phyloP scores from a whole-genome alignment of 768 basidiomycete species.

The Peribolospora baueri region DNA sequence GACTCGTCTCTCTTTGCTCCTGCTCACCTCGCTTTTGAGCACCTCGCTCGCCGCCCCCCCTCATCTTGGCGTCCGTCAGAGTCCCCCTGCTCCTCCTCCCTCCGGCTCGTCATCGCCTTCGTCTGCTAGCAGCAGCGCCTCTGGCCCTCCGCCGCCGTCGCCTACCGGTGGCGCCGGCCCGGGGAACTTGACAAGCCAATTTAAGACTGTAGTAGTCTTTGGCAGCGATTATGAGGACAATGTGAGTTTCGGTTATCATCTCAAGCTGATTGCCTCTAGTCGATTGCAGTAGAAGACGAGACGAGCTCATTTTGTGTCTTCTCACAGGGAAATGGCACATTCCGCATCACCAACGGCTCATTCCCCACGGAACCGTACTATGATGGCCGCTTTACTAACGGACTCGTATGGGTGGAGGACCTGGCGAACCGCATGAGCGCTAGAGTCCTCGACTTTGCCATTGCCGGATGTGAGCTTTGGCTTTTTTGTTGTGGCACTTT shows the following conservation, averaged over 20 bases:
- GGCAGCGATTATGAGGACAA: constrained; percentile 1
- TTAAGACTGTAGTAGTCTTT: neutral
- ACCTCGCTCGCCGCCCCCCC: too few species aligned
- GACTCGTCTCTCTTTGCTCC: too few species aligned
- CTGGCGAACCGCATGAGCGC: neutral
- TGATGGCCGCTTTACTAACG: constrained; percentile 2
- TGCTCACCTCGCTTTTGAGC: too few species aligned
- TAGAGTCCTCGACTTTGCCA: neutral
- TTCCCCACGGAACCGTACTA: constrained; percentile 1
- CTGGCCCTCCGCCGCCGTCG: too few species aligned
- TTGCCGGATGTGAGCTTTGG: neutral
- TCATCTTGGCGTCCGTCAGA: too few species aligned
- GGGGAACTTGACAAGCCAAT: neutral
- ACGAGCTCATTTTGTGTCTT: too few species aligned
- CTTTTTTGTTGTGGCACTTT: too few species aligned
- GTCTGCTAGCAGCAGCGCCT: too few species aligned
- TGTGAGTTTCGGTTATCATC: neutral
- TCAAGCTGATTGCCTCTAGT: neutral
- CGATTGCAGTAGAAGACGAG: neutral
- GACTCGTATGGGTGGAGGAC: neutral
- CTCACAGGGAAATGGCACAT: neutral
- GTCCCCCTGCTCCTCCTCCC: too few species aligned
- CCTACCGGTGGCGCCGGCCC: too few species aligned
- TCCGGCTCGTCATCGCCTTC: too few species aligned
- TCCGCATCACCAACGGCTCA: neutral